phyloP scores from a whole-genome alignment of 495 filamentous ascomycete species.

The Aspergillus biplanus region DNA sequence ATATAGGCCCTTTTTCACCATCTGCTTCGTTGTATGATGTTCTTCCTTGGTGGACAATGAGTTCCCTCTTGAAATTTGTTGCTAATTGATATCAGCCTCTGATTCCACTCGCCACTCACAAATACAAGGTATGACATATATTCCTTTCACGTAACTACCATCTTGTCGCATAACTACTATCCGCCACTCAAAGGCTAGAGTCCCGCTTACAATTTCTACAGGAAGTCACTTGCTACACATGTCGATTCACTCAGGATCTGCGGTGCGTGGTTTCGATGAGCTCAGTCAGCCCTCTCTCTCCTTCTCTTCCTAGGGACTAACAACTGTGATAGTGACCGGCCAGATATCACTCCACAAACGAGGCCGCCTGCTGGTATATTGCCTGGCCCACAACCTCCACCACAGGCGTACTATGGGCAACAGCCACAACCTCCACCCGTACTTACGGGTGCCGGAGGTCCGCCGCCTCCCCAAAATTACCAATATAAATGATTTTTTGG shows the following conservation, averaged over 20 bases:
- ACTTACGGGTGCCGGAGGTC: slow-evolving; percentile 17
- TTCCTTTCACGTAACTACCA: neutral
- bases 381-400: slow-evolving; percentile 36
- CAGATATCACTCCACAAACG: slow-evolving; percentile 51
- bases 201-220: slow-evolving; percentile 30
- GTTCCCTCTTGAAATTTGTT: neutral
- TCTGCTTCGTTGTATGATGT: slow-evolving; percentile 56
- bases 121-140: slow-evolving; percentile 46
- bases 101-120: slow-evolving; percentile 53
- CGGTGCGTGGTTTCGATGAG: slow-evolving; percentile 34
- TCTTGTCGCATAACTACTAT: too few species aligned
- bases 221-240: slow-evolving; percentile 58
- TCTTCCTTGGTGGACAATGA: neutral
- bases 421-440: slow-evolving; percentile 18
- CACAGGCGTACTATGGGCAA: slow-evolving; percentile 28
- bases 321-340: slow-evolving; percentile 38
- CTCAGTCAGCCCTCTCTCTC: neutral
- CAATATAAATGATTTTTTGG: slow-evolving; percentile 35
- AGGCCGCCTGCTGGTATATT: slow-evolving; percentile 37
- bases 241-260: slow-evolving; percentile 56
- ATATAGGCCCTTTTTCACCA: slow-evolving; percentile 55
- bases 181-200: neutral
- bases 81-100: slow-evolving; percentile 39
- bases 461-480: slow-evolving; percentile 21
- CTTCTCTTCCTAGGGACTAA: slow-evolving; percentile 11